phyloP scores from a whole-genome alignment of 2,329 filamentous ascomycete genomes.

The Cladophialophora carrionii region DNA sequence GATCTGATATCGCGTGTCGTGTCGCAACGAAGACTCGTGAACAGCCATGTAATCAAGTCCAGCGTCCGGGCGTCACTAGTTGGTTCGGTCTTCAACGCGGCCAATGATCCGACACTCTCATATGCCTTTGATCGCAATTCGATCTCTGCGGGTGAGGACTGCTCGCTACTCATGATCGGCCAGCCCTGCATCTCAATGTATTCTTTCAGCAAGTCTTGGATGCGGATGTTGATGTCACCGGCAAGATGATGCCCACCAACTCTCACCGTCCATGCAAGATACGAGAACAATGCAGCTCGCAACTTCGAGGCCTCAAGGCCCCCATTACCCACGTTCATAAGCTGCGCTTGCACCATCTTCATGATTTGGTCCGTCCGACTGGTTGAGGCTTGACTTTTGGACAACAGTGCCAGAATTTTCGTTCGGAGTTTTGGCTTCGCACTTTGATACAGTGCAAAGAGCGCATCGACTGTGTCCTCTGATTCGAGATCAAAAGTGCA shows the following conservation, averaged over 20 bases:
- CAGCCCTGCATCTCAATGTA: slow-evolving; percentile 83
- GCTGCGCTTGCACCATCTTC: slow-evolving; percentile 68
- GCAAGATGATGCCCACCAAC: slow-evolving; percentile 64
- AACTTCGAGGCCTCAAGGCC: slow-evolving; percentile 78
- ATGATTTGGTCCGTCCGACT: slow-evolving; percentile 70
- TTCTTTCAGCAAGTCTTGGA: slow-evolving; percentile 68
- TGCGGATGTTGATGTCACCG: slow-evolving; percentile 60
- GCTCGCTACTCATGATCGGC: slow-evolving; percentile 64
- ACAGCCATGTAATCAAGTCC: slow-evolving; percentile 73
- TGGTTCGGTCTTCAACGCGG: slow-evolving; percentile 63
- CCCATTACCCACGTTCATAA: slow-evolving; percentile 55
- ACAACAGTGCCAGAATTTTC: slow-evolving; percentile 73
- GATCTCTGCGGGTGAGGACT: slow-evolving; percentile 55
- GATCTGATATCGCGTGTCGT: slow-evolving; percentile 73
- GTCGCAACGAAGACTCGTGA: slow-evolving; percentile 80
- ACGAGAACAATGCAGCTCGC: slow-evolving; percentile 79
- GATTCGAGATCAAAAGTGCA: slow-evolving; percentile 72
- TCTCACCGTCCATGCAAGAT: slow-evolving; percentile 82
- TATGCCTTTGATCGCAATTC: slow-evolving; percentile 79
- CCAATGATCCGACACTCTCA: slow-evolving; percentile 84
- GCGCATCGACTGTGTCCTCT: slow-evolving; percentile 60
- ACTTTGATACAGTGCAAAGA: slow-evolving; percentile 76
- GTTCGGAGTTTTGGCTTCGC: slow-evolving; percentile 73
- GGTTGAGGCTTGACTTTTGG: slow-evolving; percentile 75
- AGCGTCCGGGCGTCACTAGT: slow-evolving; percentile 52